A percentile compares a stretch with the other conserved stretches of the same genome.
These are phyloP conservation scores for Quercus mongolica DNA, from an alignment of 306 rosid species.

Conservation along the genomic window DNA sequence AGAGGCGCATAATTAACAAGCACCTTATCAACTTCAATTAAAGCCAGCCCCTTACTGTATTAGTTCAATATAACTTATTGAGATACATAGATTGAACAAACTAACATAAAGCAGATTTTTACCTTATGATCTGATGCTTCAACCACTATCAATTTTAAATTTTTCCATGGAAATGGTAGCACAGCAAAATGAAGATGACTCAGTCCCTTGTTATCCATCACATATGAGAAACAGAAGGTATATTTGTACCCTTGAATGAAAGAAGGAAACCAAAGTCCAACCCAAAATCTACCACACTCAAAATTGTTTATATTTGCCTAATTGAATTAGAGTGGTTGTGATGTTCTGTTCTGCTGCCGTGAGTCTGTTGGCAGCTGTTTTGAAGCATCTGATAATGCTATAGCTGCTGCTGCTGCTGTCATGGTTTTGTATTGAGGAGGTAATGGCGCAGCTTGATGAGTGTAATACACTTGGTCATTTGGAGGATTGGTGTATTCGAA, in stretches of 20 bases:
- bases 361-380: constrained; percentile 50
- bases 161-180: not conserved
- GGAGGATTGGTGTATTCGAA: constrained; percentile 54
- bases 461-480: constrained; percentile 59
- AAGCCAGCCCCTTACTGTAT: not conserved
- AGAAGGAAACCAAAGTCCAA: not conserved
- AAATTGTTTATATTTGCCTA: not conserved
- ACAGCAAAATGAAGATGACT: not conserved
- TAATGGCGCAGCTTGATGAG: constrained; percentile 47
- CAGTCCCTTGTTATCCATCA: not conserved
- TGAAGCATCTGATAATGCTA: constrained; percentile 71
- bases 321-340: constrained; percentile 34
- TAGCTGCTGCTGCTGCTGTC: constrained; percentile 77
- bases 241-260: not conserved
- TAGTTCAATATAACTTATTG: not conserved
- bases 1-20: not conserved
- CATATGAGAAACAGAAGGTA: not conserved
- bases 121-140: not conserved
- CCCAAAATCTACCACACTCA: not conserved
- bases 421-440: constrained; percentile 85
- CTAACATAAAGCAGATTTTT: not conserved
- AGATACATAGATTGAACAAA: not conserved
- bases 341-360: constrained; percentile 51
- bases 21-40: not conserved
- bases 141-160: not conserved